A percentile compares a stretch with the other conserved stretches of the same genome.
Evolutionary conservation across 2,329 filamentous ascomycete species (phyloP).

Genomic region (Trichoderma gracile): DNA sequence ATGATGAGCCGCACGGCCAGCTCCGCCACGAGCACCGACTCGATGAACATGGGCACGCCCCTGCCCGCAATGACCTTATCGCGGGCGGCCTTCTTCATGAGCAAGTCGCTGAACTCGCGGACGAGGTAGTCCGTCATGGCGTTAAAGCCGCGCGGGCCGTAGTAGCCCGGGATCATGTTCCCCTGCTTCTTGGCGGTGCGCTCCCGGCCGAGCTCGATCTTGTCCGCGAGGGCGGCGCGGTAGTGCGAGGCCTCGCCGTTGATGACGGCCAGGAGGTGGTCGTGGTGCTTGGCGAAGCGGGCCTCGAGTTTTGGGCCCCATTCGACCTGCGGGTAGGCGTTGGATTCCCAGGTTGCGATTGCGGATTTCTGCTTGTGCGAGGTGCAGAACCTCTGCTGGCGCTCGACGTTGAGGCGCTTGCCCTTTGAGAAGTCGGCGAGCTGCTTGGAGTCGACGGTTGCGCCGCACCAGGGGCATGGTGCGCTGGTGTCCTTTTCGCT

Average conservation of each 20-base stretch:
- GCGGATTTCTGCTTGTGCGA: slow-evolving; percentile 61
- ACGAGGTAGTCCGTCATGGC: slow-evolving; percentile 72
- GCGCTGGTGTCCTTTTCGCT: slow-evolving; percentile 32
- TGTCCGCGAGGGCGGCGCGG: slow-evolving; percentile 55
- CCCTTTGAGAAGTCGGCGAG: slow-evolving; percentile 55
- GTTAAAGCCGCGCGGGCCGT: slow-evolving; percentile 72
- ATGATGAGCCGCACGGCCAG: slow-evolving; percentile 55
- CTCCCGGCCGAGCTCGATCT: slow-evolving; percentile 58
- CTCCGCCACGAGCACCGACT: slow-evolving; percentile 77
- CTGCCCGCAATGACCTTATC: slow-evolving; percentile 67
- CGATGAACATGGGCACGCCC: slow-evolving; percentile 68
- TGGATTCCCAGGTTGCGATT: slow-evolving; percentile 47
- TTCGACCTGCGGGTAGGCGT: slow-evolving; percentile 69
- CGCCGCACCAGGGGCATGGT: slow-evolving; percentile 70
- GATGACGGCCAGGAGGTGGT: slow-evolving; percentile 60
- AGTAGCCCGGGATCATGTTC: slow-evolving; percentile 74
- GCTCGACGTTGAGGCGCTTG: slow-evolving; percentile 54
- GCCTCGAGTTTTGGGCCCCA: slow-evolving; percentile 60
- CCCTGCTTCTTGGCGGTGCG: slow-evolving; percentile 61
- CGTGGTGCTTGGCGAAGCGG: slow-evolving; percentile 59
- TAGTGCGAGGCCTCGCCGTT: slow-evolving; percentile 62
- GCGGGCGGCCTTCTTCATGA: slow-evolving; percentile 62
- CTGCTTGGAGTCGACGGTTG: slow-evolving; percentile 55
- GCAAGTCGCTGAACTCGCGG: slow-evolving; percentile 55
- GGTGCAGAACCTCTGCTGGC: slow-evolving; percentile 65